Evolutionary conservation across 306 rosid genomes (phyloP), one percentile per base, ranked within the genome.

Genomic region (Vachellia pachyceras): DNA sequence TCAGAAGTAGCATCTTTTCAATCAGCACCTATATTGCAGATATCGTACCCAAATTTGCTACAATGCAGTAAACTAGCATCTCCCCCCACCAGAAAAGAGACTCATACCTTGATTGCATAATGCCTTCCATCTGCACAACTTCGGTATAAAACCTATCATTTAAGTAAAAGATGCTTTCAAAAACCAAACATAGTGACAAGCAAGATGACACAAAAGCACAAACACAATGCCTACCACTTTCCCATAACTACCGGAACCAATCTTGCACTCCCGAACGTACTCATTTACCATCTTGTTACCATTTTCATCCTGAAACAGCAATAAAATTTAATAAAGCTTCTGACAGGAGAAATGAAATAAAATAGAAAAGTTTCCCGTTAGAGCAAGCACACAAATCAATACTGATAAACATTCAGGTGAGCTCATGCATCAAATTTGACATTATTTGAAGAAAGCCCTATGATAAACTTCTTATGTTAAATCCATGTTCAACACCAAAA

Each of bases 231-330:
- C 87, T 83, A 96, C 99, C 97, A 96, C 99, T 96, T 96, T 96
- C 83, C 99, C 99, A 5, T 96, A 96, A 90, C 99, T 96, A 73
- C 99, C 98, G 25, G 98, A 79, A 65, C 99, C 99, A 88, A 96
- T 96, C 90, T 87, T 93, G 79, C 10, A 88, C 83, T 92, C 99
- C 40, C 97, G 99, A 78, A 96, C 88, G 76, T 93, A 96, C 81
- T 96, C 97, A 87, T 96, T 96, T 77, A 96, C 84, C 90, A 88
- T 90, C 87, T 96, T 96, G 82, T 88, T 93, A 45, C 99, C 99
- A 40, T 92, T 69, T 46, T 93, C 97, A 90, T 96, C 99, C 99
- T 96, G 87, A 76, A 85, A 73, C 80, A 60, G 20, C 52, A 58
- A 37, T 68, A 10, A 15, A 64, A 60, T 75, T 55, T 7, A 52